A percentile compares a stretch with the other conserved stretches of the same genome.
Evolutionary conservation across 768 basidiomycete genomes (phyloP).

Genomic region (Boletus rufocinnamomeus): DNA sequence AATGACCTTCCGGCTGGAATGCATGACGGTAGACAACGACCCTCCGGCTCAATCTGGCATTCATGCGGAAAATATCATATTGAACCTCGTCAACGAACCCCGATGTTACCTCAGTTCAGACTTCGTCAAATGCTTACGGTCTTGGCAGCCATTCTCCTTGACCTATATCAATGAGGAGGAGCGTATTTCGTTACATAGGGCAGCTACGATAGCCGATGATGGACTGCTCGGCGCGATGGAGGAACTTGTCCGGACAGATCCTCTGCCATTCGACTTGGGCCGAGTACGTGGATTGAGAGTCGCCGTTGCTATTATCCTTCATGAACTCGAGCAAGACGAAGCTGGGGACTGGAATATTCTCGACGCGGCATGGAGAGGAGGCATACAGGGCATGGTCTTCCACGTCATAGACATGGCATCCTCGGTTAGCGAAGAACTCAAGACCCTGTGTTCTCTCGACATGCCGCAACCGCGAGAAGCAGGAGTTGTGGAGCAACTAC

Average conservation of each 20-base stretch:
- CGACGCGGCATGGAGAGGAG: slow-evolving; percentile 61
- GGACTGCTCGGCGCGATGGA: slow-evolving; percentile 65
- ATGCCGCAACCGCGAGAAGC: slow-evolving; percentile 39
- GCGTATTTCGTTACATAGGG: slow-evolving; percentile 55
- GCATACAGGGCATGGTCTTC: slow-evolving; percentile 55
- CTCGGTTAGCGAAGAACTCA: slow-evolving; percentile 54
- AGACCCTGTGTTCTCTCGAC: slow-evolving; percentile 49
- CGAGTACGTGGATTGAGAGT: slow-evolving; percentile 63
- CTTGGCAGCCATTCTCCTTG: slow-evolving; percentile 60
- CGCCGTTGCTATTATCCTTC: slow-evolving; percentile 56
- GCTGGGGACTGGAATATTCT: slow-evolving; percentile 57
- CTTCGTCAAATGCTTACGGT: slow-evolving; percentile 58
- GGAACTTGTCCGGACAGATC: slow-evolving; percentile 44
- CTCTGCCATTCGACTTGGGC: slow-evolving; percentile 43
- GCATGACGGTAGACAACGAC: slow-evolving; percentile 65
- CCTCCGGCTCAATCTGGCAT: slow-evolving; percentile 63
- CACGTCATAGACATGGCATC: slow-evolving; percentile 55
- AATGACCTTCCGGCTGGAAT: slow-evolving; percentile 69
- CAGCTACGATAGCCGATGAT: slow-evolving; percentile 68
- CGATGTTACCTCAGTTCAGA: slow-evolving; percentile 58
- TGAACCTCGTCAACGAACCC: slow-evolving; percentile 61
- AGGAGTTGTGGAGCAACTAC: slow-evolving; percentile 52
- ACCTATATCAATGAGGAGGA: slow-evolving; percentile 64
- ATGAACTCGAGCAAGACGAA: slow-evolving; percentile 52
- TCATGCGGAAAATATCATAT: slow-evolving; percentile 68